Base-by-base conservation (phyloP, 371 early-diverging fungal genomes). In the Apophysomyces trapeziformis region DNA sequence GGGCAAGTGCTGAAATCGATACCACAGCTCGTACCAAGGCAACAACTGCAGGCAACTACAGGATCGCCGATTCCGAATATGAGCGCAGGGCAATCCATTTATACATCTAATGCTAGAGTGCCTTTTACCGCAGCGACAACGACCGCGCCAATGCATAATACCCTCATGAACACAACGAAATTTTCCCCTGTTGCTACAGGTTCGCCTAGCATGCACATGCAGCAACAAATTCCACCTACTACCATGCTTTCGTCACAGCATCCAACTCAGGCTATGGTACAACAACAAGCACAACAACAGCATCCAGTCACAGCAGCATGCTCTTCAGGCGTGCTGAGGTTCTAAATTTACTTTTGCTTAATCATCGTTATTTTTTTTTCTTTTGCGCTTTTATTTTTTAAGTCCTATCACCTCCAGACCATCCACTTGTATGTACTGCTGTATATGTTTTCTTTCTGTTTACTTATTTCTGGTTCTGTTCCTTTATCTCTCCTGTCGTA, bases 1-100 rank as follows among this genome's bases (percentile, higher is more conserved):
- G 89, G 87, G 21, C 54, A 50, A 50, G 54, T 50, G 21, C 11
- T 50, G 21, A 50, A 50, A 21, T 50, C 54, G 21, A 50, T 50
- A 26, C 54, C 54, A 5, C 54, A 50, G 21, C 9, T 21, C 11
- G 13, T 41, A 13, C 41, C 41, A 18, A 16, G 54, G 32, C 54
- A 47, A 18, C 47, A 47, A 18, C 47, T 50, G 2, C 54, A 50
- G 21, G 7, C 54, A 16, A 50, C 54, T 50, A 13, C 41, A 13
- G 41, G 41, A 41, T 13, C 41, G 8, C 21, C 54, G 6, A 50
- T 50, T n/a, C 21, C 54, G 8, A 50, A 11, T 50, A 50, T 50
- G 21, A 50, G 9, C 11, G 9, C 54, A 5, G 54, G 18, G 7
- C 9, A 16, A 50, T 21, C 54, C 9, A 50, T 50, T 9, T 50